phyloP scores from a whole-genome alignment of 495 filamentous ascomycete species.

The Aspergillus diversus region DNA sequence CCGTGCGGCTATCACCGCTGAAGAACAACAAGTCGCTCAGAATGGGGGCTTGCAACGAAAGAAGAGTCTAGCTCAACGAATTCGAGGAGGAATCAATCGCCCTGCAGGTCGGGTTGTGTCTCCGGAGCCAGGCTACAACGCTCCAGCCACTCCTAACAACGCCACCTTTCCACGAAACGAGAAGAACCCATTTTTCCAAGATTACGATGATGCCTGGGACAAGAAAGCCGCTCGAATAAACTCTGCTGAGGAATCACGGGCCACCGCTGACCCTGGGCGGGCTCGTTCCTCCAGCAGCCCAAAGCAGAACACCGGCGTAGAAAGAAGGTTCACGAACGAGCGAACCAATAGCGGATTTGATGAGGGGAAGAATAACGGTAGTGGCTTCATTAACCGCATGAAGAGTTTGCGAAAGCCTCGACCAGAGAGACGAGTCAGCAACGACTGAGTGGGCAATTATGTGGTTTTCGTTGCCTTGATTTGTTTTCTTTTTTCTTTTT shows the following conservation, averaged over 20 bases:
- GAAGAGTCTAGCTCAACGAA: constrained; percentile 88
- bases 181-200: constrained; percentile 85
- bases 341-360: constrained; percentile 45
- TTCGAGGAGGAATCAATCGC: constrained; percentile 68
- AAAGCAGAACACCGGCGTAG: constrained; percentile 55
- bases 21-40: constrained; percentile 29
- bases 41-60: constrained; percentile 77
- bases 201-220: constrained; percentile 76
- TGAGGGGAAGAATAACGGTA: constrained; percentile 50
- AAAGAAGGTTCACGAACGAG: constrained; percentile 74
- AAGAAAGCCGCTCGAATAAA: constrained; percentile 66
- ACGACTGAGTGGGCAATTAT: constrained; percentile 27
- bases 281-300: constrained; percentile 66
- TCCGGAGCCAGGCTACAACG: constrained; percentile 53
- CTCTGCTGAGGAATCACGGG: constrained; percentile 50
- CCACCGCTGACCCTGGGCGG: constrained; percentile 35
- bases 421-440: constrained; percentile 47
- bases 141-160: constrained; percentile 35
- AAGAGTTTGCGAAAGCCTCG: constrained; percentile 75
- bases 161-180: constrained; percentile 50
- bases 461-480: too few relatives aligned
- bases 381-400: constrained; percentile 81
- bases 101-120: constrained; percentile 54
- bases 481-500: neutral
- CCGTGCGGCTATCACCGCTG: constrained; percentile 65